A percentile compares a stretch with the other conserved stretches of the same genome.
phyloP scores from a whole-genome alignment of 148 eudicot genomes.

The Diospyros lotus region DNA sequence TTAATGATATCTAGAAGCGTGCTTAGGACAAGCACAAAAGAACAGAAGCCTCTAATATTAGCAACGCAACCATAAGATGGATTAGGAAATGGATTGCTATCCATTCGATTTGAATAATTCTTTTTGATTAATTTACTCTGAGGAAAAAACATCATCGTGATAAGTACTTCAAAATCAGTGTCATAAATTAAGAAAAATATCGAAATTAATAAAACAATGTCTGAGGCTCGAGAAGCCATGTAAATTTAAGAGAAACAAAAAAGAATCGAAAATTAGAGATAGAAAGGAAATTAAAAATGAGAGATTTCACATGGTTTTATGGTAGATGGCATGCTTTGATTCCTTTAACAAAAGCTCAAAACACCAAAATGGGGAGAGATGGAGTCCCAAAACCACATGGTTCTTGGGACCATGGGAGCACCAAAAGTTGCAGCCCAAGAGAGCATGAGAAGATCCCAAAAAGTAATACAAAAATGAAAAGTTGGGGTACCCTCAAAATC shows the following conservation, averaged over 20 bases:
- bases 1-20: no score
- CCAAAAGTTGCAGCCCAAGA: background rate
- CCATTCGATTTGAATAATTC: no score
- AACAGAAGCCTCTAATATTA: no score
- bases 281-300: background rate
- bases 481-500: constrained; percentile 14
- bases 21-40: no score
- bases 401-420: constrained; percentile 21
- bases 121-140: no score
- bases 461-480: constrained; percentile 20
- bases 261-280: background rate
- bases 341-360: constrained; percentile 27
- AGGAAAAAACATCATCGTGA: no score
- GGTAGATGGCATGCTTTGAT: constrained; percentile 36
- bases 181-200: no score
- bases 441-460: constrained; percentile 12
- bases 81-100: no score
- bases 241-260: background rate
- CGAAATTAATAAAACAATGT: background rate
- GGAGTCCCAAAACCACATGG: constrained; percentile 18
- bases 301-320: constrained; percentile 22
- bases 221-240: background rate
- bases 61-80: no score
- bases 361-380: constrained; percentile 5
- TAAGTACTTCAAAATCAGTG: no score